Evolutionary conservation across 202 grass and related monocot genomes (phyloP), one percentile per base, ranked within the genome.

Genomic region (Hordeum pubiflorum): DNA sequence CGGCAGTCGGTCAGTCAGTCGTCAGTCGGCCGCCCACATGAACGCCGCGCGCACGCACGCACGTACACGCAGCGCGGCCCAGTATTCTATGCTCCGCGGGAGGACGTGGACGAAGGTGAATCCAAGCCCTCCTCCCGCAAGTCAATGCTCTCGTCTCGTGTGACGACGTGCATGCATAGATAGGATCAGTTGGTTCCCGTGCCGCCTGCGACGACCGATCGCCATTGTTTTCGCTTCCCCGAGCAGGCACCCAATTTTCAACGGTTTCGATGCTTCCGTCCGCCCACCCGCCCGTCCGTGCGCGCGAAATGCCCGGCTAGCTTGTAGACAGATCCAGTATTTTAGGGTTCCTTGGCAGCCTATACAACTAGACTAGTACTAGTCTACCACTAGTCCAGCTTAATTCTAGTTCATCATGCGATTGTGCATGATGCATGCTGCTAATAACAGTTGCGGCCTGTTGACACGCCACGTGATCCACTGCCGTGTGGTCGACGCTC

Each of bases 131-230:
- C 23, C 58, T 13, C 20, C 17, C 9, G 8, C 74, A 74, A 44
- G 83, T 89, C 87, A 86, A 89, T 89, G 77, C 44, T 17, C 32
- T 2, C 52, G 26, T 69, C 67, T 22, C 37, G 4, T 7, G 36
- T 9, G 33, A 11, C 64, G 64, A 67, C 64, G 22, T 1, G 44
- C 36, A 32, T 32, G 31, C 43, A 46, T 29, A 14, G 27, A 65
- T 41, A 41, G 27, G 64, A 62, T 54, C 65, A 9, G 74, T 68
- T 1, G 71, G 24, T 34, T 44, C 0, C 86, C 81, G 77, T 37
- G 86, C 63, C 76, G 52, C 12, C 69, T 31, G 22, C 68, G 62
- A 38, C 58, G 67, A 32, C 72, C 3, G 50, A 54, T 46, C 27
- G 50, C 43, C 22, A 48, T 75, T 62, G 39, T n/a, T 60, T 80